Base-by-base conservation (phyloP, 2,329 filamentous ascomycete species). In the Colletotrichum liriopes region DNA sequence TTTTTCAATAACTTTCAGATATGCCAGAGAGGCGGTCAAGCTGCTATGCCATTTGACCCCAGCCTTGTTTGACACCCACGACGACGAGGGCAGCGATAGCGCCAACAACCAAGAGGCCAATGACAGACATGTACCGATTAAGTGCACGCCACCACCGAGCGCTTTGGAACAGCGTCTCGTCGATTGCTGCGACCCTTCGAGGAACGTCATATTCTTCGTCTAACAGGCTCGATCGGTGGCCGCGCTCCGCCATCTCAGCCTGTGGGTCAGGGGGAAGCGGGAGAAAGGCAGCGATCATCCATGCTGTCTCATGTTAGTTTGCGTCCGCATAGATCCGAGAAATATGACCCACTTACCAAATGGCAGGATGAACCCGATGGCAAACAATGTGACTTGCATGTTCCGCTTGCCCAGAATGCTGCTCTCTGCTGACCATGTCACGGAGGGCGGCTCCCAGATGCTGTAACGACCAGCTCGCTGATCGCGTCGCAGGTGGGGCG, bases 261-360 rank as follows among this genome's bases (percentile, higher is more conserved):
- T 85, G 82, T 11, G 91, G 88, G 66, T 87, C 87, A 1, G 84
- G 84, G 12, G 93, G 93, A 8, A 97, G 82, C 1, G 93, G 93
- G 16, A 96, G 84, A 65, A 95, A 87, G 1, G 94, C 89, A 1
- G 92, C 94, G 74, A 94, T 85, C 84, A 96, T 93, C 94, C 94
- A 97, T 67, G 92, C 93, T 92, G 76, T 60, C 55, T 73, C 65
- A 12, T 26, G 14, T 58, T 32, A 67, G 49, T 26, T 62, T 14
- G 51, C 60, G 73, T 79, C 73, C 76, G 73, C 51, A 65, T 6
- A 63, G 20, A 47, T 5, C 23, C 39, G 43, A 81, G n/a, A 3
- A 37, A 6, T 35, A 47, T 32, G 29, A 16, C 35, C 18, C 26
- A 35, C 90, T 82, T 83, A 93, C 91, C 86, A 73, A 94, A 87